phyloP scores from a whole-genome alignment of 352 stramenopile species.

The Globisporangium barbulae region DNA sequence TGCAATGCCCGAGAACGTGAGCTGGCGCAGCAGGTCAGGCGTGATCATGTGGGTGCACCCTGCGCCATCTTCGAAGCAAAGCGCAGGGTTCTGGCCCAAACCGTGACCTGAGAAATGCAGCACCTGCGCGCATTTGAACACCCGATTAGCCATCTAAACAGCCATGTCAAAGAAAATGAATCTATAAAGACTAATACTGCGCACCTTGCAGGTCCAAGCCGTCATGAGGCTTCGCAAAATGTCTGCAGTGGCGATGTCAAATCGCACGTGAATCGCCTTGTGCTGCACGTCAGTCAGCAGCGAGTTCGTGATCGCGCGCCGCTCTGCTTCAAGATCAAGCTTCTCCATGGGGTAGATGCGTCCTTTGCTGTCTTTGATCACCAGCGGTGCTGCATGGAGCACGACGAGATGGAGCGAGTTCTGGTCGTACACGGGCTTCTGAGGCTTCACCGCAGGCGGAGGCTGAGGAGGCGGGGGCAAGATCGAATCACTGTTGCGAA shows the following conservation, averaged over 20 bases:
- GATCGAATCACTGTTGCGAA: constrained; percentile 1
- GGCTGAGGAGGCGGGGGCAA: constrained; percentile 7
- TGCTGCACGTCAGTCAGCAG: constrained; percentile 67
- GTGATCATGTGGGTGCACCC: constrained; percentile 78
- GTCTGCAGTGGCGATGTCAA: constrained; percentile 76
- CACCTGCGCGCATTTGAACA: constrained; percentile 25
- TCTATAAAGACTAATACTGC: background rate
- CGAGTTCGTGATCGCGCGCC: constrained; percentile 63
- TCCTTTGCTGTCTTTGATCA: constrained; percentile 68
- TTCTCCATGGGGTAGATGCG: constrained; percentile 85
- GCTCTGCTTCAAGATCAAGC: constrained; percentile 72
- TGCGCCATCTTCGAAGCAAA: constrained; percentile 78
- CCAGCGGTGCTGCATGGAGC: constrained; percentile 74
- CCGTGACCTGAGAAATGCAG: constrained; percentile 82
- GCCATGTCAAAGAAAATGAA: background rate
- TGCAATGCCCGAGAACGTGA: constrained; percentile 57
- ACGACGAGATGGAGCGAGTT: constrained; percentile 77
- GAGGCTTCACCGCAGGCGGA: constrained; percentile 4
- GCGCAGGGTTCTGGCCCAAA: constrained; percentile 54
- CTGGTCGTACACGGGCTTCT: constrained; percentile 15
- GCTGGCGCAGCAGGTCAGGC: constrained; percentile 50
- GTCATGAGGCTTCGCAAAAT: constrained; percentile 79
- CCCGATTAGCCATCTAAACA: background rate
- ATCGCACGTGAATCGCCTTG: constrained; percentile 74
- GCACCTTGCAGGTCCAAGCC: constrained; percentile 45